A percentile compares a stretch with the other conserved stretches of the same genome.
phyloP scores from a whole-genome alignment of 2,329 filamentous ascomycete genomes.

The Neophaeococcomyces aloes region DNA sequence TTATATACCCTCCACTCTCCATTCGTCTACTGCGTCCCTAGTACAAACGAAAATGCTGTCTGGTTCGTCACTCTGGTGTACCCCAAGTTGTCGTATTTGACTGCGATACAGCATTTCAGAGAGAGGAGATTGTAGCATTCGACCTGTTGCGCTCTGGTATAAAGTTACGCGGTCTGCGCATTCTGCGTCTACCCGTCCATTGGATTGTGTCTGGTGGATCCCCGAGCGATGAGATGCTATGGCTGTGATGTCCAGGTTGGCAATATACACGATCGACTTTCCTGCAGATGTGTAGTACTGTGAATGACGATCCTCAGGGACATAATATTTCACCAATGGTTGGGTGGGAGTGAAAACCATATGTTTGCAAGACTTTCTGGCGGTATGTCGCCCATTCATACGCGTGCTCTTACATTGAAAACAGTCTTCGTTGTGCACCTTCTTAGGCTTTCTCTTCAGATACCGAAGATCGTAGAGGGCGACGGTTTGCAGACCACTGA shows the following conservation, averaged over 20 bases:
- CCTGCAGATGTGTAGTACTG: neutral
- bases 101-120: neutral
- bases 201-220: neutral
- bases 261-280: constrained; percentile 1
- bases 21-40: neutral
- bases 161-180: neutral
- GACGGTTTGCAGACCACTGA: constrained; percentile 12
- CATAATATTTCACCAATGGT: neutral
- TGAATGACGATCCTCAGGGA: neutral
- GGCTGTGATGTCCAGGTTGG: neutral
- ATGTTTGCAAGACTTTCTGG: neutral
- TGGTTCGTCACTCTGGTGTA: neutral
- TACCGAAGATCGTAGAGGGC: constrained; percentile 18
- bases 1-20: constrained; percentile 5
- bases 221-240: neutral
- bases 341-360: neutral
- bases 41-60: constrained; percentile 1
- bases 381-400: neutral
- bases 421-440: neutral
- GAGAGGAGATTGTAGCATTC: neutral
- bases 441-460: constrained; percentile 3
- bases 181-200: too few species aligned
- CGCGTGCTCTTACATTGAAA: neutral
- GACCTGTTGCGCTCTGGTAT: neutral
- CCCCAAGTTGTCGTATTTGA: neutral